Percentiles rank a stretch among this genome's conserved stretches.
phyloP scores from a whole-genome alignment of 2,329 filamentous ascomycete species.

The Metarhizium album region DNA sequence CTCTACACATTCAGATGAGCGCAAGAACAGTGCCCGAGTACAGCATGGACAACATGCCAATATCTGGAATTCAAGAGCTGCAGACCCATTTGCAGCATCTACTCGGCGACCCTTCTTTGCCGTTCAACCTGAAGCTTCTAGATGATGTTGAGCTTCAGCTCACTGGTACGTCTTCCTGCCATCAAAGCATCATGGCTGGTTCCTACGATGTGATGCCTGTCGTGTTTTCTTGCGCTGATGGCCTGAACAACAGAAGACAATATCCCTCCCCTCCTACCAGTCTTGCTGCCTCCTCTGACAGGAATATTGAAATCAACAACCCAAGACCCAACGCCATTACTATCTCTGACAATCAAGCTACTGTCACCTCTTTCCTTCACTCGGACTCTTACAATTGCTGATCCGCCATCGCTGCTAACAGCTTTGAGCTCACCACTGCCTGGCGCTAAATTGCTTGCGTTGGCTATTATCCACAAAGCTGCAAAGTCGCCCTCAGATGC shows the following conservation, averaged over 20 bases:
- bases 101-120: conserved; percentile 28
- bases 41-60: conserved; percentile 31
- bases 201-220: not conserved
- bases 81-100: conserved; percentile 42
- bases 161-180: conserved; percentile 28
- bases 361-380: conserved; percentile 42
- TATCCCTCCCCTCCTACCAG: conserved; percentile 39
- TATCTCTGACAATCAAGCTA: conserved; percentile 44
- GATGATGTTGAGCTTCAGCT: conserved; percentile 50
- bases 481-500: conserved; percentile 35
- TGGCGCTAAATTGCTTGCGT: conserved; percentile 46
- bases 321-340: conserved; percentile 39
- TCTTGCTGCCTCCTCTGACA: conserved; percentile 42
- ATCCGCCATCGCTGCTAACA: conserved; percentile 37
- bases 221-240: not conserved
- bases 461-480: conserved; percentile 47
- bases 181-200: not conserved
- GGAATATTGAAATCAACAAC: conserved; percentile 39
- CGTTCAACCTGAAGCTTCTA: conserved; percentile 39
- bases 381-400: conserved; percentile 39
- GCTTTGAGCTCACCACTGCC: conserved; percentile 44
- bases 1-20: conserved; percentile 13
- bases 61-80: conserved; percentile 43
- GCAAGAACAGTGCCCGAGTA: conserved; percentile 24
- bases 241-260: conserved; percentile 32